phyloP scores from a whole-genome alignment of 2,329 filamentous ascomycete genomes.

The Botrytis squamosa region DNA sequence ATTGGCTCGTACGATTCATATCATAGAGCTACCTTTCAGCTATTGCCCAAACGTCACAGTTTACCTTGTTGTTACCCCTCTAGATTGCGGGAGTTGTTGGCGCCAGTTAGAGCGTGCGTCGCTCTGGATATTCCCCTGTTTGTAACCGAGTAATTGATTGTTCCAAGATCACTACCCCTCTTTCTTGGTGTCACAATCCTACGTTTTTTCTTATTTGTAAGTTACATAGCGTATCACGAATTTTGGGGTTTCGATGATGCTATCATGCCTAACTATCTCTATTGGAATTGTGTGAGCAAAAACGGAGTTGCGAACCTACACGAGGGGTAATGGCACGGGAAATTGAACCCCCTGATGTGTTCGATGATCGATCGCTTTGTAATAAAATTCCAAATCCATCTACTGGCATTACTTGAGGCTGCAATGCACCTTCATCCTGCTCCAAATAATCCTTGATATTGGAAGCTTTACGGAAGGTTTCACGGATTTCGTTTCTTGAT shows the following conservation, averaged over 20 bases:
- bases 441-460: neutral
- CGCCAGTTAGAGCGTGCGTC: neutral
- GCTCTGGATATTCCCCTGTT: neutral
- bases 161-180: neutral
- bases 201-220: neutral
- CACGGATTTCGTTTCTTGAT: neutral
- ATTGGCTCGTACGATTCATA: neutral
- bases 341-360: too few species aligned
- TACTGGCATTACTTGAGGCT: neutral
- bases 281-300: neutral
- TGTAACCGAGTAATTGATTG: neutral
- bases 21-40: neutral
- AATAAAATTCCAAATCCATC: neutral
- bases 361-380: too few species aligned
- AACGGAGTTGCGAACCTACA: neutral
- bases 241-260: neutral
- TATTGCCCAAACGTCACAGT: neutral
- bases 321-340: neutral
- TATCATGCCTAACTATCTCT: neutral
- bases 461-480: neutral
- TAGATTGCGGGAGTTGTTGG: neutral
- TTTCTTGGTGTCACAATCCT: neutral
- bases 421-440: neutral
- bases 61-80: too few species aligned
- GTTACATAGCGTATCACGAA: neutral